Base-by-base conservation (phyloP, 495 filamentous ascomycete species). In the Bacidia gigantensis region DNA sequence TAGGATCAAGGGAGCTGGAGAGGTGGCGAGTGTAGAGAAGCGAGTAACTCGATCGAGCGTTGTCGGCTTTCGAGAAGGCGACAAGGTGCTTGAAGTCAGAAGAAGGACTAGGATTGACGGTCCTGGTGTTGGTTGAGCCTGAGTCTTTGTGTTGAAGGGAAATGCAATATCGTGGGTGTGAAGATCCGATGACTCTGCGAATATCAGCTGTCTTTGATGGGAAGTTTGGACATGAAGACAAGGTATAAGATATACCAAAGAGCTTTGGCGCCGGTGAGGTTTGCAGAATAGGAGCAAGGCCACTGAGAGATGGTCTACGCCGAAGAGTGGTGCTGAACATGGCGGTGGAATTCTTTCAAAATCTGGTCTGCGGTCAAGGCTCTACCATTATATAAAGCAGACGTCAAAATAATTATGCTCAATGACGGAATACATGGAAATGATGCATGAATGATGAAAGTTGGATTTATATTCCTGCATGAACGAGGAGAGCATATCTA, bases 291-390 rank as follows among this genome's bases (percentile, higher is more conserved):
- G 72, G 60, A 1, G 68, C 62, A 9, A 77, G 56, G 11, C 68
- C 58, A 11, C 62, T 64, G 77, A 78, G 82, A 22, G 72, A 67
- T 2, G 64, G 58, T 32, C 74, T 70, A 45, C 67, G 67, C 25
- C 79, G 72, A 35, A 86, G 67, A 22, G 72, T 72, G 9, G 71
- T 69, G 63, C 73, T 79, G 61, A 83, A 74, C 60, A 77, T 72
- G 2, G 51, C 55, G 40, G n/a, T 29, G 17, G 50, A 41, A 10
- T 3, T 14, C 0, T 46, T n/a, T n/a, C n/a, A 35, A 35, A 14
- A 35, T 35, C 29, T 35, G 29, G n/a, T n/a, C n/a, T n/a, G n/a
- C n/a, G n/a, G n/a, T n/a, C n/a, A n/a, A n/a, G n/a, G n/a, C n/a
- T n/a, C n/a, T n/a, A n/a, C n/a, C n/a, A n/a, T n/a, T n/a, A n/a